Conservation (phyloP, 1,284 basidiomycete genomes). For the Cryptococcus sp. region DNA sequence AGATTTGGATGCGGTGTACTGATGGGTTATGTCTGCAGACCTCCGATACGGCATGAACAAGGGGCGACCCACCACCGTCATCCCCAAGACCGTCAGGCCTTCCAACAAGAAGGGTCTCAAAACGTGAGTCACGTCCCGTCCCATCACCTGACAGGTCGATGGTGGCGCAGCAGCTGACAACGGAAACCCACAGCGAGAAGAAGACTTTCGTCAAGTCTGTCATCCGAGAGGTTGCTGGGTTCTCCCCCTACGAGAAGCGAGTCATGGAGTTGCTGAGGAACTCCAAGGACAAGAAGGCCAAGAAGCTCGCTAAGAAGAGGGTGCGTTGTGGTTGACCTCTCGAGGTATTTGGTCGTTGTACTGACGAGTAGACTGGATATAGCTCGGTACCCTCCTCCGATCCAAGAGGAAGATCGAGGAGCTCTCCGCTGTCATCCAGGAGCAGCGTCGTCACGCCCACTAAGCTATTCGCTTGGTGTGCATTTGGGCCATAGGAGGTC, state of each 20-base stretch:
- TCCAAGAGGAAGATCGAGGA: constrained; percentile 98
- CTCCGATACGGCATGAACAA: constrained; percentile 86
- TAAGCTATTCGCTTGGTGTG: constrained; percentile 29
- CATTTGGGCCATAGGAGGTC: background rate
- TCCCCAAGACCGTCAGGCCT: constrained; percentile 74
- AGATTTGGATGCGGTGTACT: constrained; percentile 3
- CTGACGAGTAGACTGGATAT: background rate
- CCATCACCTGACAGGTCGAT: background rate
- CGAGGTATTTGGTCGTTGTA: background rate
- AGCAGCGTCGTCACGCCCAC: constrained; percentile 52
- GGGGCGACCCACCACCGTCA: constrained; percentile 86
- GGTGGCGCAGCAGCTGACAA: background rate
- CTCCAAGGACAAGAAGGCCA: constrained; percentile 99
- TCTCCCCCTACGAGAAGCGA: constrained; percentile 97
- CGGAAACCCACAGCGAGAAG: constrained; percentile 53
- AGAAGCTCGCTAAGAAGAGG: constrained; percentile 97
- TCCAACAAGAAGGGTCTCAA: constrained; percentile 89
- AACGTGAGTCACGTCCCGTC: constrained; percentile 42
- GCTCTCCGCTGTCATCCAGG: constrained; percentile 80
- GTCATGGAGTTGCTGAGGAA: constrained; percentile 99
- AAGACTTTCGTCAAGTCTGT: constrained; percentile 88
- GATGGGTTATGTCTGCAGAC: constrained; percentile 57
- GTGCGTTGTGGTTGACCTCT: constrained; percentile 56
- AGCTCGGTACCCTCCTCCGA: constrained; percentile 93
- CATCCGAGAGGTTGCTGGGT: constrained; percentile 92